Evolutionary conservation across 1,284 basidiomycete species (phyloP), one percentile per base, ranked within the genome.

Genomic region (Rhizopogon parksii): DNA sequence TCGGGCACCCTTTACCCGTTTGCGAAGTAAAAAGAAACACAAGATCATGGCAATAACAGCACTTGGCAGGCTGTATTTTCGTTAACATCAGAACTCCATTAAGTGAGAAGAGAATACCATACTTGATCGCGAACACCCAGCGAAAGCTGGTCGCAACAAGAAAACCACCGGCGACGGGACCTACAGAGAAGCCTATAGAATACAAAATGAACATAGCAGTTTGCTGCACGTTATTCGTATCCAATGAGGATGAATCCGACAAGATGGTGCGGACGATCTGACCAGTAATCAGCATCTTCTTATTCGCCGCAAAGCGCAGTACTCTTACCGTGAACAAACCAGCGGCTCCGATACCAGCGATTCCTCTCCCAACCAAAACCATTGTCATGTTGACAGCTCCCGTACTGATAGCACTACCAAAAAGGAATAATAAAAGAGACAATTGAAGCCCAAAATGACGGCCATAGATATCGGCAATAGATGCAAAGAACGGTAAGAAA

Each of bases 41-140:
- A 79, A 52, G 14, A 71, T 21, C 59, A 74, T 73, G 1, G 66
- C 69, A 1, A 70, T 49, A 2, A 54, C 64, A 4, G 60, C 70
- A 64, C 57, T 49, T 25, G 59, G 59, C 35, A 63, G 50, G 47
- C 59, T 66, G 24, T 24, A 24, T 53, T 37, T 25, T 36, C 6
- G 4, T 40, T 2, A 50, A 2, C 2, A 49, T 34, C 25, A 14
- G 15, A 30, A 30, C 27, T 19, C 7, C 24, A 38, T 17, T 17
- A 21, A 8, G 7, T 9, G 14, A 11, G 37, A 24, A 0, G 21
- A 6, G 8, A 21, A 32, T 27, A 1, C 53, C 72, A 54, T 47
- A 75, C 75, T 79, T 79, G 65, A 79, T 79, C 2, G 71, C 77
- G 52, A 78, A 79, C 12, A 79, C 71, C 76, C 76, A 79, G 27